Evolutionary conservation across 2,329 filamentous ascomycete species (phyloP).

Genomic region (Colletotrichum spinosum): DNA sequence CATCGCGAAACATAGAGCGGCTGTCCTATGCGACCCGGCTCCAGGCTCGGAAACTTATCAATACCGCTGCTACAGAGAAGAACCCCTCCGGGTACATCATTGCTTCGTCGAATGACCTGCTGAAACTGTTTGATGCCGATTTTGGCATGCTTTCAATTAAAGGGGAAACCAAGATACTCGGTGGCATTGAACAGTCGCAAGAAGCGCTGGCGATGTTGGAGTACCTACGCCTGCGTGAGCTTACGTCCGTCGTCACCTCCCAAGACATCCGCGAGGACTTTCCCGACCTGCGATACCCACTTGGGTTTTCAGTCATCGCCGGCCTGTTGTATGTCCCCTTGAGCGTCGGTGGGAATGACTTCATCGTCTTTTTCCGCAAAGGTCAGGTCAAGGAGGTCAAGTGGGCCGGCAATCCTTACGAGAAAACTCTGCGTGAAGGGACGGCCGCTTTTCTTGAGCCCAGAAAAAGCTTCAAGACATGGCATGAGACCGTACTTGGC

Average conservation of each 20-base stretch:
- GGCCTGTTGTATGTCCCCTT: constrained; percentile 86
- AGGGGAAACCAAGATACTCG: constrained; percentile 90
- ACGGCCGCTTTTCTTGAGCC: constrained; percentile 82
- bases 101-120: constrained; percentile 85
- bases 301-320: constrained; percentile 82
- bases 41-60: constrained; percentile 89
- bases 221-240: constrained; percentile 80
- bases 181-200: constrained; percentile 79
- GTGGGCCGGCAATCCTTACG: constrained; percentile 89
- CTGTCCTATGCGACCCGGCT: constrained; percentile 87
- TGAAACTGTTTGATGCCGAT: constrained; percentile 88
- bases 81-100: constrained; percentile 93
- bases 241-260: constrained; percentile 81
- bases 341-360: constrained; percentile 80
- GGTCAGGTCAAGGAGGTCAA: constrained; percentile 81
- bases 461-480: constrained; percentile 81
- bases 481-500: constrained; percentile 84
- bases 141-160: constrained; percentile 86
- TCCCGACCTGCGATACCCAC: constrained; percentile 81
- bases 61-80: constrained; percentile 81
- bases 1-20: constrained; percentile 87
- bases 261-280: constrained; percentile 83
- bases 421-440: constrained; percentile 79
- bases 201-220: constrained; percentile 88
- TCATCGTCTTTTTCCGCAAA: constrained; percentile 91